Evolutionary conservation across 1,284 basidiomycete species (phyloP).

Genomic region (Cutaneotrichosporon dermatis): DNA sequence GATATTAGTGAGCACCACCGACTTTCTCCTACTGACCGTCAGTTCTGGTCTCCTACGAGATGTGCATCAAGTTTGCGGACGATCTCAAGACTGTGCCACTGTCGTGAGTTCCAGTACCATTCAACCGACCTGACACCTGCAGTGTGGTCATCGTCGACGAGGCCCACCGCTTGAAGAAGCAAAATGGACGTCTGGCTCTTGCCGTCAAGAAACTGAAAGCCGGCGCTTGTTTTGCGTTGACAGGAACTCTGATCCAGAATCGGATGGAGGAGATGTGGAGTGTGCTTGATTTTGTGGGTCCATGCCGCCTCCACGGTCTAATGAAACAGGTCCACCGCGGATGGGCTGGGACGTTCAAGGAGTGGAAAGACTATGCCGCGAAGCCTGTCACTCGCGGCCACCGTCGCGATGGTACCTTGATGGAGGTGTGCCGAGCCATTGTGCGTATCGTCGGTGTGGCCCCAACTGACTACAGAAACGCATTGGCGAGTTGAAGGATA

Average conservation of each 20-base stretch:
- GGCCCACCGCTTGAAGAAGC: conserved; percentile 45
- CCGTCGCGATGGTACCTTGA: conserved; percentile 42
- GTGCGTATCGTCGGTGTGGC: conserved; percentile 19
- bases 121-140: neutral
- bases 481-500: conserved; percentile 30
- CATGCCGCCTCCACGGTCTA: too few species aligned
- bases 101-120: conserved; percentile 26
- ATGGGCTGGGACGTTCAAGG: conserved; percentile 40
- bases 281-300: conserved; percentile 50
- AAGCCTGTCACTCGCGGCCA: conserved; percentile 49
- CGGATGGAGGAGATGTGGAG: conserved; percentile 53
- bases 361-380: conserved; percentile 46
- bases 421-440: conserved; percentile 41
- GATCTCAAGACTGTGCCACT: conserved; percentile 34
- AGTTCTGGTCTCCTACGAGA: conserved; percentile 42
- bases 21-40: neutral
- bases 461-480: conserved; percentile 8
- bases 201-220: conserved; percentile 48
- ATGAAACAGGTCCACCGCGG: conserved; percentile 31
- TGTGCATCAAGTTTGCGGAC: conserved; percentile 24
- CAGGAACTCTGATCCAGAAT: conserved; percentile 51
- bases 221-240: conserved; percentile 33
- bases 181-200: conserved; percentile 33
- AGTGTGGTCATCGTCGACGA: conserved; percentile 45
- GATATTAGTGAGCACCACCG: conserved; percentile 36